These are phyloP conservation scores for Straminergon stramineum DNA, from an alignment of 225 moss, liverwort and hornwort genomes.

Conservation along the genomic window DNA sequence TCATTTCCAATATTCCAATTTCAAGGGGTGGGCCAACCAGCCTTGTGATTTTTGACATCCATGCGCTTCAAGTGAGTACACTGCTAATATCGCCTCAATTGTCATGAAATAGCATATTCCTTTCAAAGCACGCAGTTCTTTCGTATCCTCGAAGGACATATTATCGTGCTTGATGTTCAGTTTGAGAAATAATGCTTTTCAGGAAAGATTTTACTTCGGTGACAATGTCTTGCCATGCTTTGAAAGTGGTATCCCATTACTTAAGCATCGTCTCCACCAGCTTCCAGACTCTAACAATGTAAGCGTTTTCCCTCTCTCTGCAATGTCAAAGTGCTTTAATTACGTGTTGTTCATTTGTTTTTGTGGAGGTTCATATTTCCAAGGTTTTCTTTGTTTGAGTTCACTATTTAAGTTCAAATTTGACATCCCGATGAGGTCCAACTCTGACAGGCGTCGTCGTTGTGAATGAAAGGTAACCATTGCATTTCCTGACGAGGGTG, in stretches of 20 bases:
- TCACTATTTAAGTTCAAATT: neutral
- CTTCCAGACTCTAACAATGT: constrained; percentile 92
- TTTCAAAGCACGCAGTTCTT: neutral
- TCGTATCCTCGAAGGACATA: neutral
- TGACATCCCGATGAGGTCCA: neutral
- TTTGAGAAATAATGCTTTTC: constrained; percentile 7
- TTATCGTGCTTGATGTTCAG: constrained; percentile 1
- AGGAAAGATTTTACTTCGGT: constrained; percentile 98
- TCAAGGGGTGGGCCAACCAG: constrained; percentile 99
- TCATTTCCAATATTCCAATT: constrained; percentile 89
- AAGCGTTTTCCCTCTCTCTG: neutral
- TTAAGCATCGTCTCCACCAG: constrained; percentile 97
- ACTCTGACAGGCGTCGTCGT: neutral
- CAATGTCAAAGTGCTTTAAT: neutral
- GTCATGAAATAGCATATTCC: neutral
- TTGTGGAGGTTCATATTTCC: neutral
- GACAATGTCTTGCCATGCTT: constrained; percentile 98
- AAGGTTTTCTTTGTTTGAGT: neutral
- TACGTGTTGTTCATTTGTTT: neutral
- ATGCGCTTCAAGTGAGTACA: constrained; percentile 77
- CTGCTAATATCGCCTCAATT: neutral
- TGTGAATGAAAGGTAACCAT: constrained; percentile 60
- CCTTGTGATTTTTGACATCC: constrained; percentile 97
- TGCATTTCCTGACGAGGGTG: constrained; percentile 98
- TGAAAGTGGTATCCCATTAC: constrained; percentile 96